Conservation (phyloP, 2,329 filamentous ascomycete species). For the Daldinia eschscholtzii region DNA sequence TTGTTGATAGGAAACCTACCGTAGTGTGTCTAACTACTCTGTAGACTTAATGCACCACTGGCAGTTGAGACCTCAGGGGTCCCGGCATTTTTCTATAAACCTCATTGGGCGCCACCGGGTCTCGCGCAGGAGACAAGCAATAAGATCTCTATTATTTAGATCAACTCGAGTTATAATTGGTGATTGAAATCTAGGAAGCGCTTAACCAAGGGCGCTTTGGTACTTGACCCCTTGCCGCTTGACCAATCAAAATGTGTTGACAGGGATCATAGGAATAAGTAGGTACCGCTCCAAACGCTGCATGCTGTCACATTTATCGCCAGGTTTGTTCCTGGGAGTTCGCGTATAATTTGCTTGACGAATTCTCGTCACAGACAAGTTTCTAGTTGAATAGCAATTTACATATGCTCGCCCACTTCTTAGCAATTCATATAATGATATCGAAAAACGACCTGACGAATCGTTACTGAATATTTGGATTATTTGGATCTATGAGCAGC, state of each 20-base stretch:
- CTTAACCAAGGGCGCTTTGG: conserved; percentile 46
- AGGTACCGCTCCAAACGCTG: conserved; percentile 34
- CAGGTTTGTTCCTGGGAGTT: conserved; percentile 17
- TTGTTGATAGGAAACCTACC: conserved; percentile 27
- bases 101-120: conserved; percentile 43
- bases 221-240: conserved; percentile 25
- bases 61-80: conserved; percentile 38
- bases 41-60: conserved; percentile 43
- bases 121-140: conserved; percentile 41
- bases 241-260: conserved; percentile 41
- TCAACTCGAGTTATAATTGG: conserved; percentile 43
- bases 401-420: not conserved
- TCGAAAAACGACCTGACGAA: not conserved
- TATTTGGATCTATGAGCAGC: not conserved
- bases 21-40: conserved; percentile 32
- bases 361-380: conserved; percentile 21
- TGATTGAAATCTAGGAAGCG: conserved; percentile 41
- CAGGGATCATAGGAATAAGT: conserved; percentile 37
- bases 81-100: conserved; percentile 29
- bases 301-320: conserved; percentile 49
- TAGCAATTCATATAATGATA: not conserved
- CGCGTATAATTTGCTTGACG: conserved; percentile 22
- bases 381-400: not conserved
- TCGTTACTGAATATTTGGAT: not conserved
- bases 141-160: conserved; percentile 45